Evolutionary conservation across 2,329 filamentous ascomycete genomes (phyloP).

Genomic region (Arthrobotrys entomopaga): DNA sequence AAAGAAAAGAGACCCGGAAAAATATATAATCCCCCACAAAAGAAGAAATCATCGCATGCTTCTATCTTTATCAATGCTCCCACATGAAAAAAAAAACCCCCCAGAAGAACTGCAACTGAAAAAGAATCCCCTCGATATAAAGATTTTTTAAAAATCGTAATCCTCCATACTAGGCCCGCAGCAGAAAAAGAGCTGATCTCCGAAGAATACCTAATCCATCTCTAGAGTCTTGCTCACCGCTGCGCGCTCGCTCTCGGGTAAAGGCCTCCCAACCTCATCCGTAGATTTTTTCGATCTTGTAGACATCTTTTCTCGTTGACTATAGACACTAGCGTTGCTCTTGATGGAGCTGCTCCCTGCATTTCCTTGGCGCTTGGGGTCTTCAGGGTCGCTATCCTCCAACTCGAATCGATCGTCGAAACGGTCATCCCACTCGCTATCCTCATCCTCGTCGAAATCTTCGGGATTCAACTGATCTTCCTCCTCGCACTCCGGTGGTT

Average conservation of each 20-base stretch:
- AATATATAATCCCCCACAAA: neutral
- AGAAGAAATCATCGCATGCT: neutral
- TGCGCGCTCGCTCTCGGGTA: slow-evolving; percentile 47
- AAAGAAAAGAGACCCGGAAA: neutral
- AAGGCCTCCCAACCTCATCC: slow-evolving; percentile 33
- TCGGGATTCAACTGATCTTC: slow-evolving; percentile 51
- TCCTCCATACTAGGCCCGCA: slow-evolving; percentile 30
- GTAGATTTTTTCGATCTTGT: slow-evolving; percentile 24
- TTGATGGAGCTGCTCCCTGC: neutral
- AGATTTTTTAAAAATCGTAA: neutral
- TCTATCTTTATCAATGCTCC: neutral
- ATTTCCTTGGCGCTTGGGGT: slow-evolving; percentile 1
- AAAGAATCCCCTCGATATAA: neutral
- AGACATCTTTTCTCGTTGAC: neutral
- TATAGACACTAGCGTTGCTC: neutral
- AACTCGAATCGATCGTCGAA: slow-evolving; percentile 41
- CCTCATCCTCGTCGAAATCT: slow-evolving; percentile 37
- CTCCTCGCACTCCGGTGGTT: slow-evolving; percentile 76
- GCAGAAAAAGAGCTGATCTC: slow-evolving; percentile 11
- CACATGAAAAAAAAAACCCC: neutral
- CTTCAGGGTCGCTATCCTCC: slow-evolving; percentile 37
- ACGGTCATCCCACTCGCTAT: slow-evolving; percentile 45
- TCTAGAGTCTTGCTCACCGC: slow-evolving; percentile 40
- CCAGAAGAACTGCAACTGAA: no score
- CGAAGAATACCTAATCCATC: slow-evolving; percentile 19